Conservation (phyloP, 2,329 filamentous ascomycete genomes). For the Trichoderma breve region DNA sequence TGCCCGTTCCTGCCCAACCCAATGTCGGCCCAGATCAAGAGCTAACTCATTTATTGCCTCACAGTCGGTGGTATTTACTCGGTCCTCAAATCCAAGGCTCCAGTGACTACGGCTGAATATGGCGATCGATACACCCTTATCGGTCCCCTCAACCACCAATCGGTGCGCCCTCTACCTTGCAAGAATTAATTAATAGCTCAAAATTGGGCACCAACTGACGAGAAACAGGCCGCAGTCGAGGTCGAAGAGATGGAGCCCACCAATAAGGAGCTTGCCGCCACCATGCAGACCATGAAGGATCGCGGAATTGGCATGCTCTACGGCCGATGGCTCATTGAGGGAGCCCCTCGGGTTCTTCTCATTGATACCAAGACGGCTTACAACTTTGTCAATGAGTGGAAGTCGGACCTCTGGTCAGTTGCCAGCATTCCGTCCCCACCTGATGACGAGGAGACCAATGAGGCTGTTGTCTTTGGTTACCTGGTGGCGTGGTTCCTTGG, state of each 20-base stretch:
- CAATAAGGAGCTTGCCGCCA: constrained; percentile 72
- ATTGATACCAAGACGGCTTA: constrained; percentile 96
- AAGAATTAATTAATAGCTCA: constrained; percentile 19
- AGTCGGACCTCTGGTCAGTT: constrained; percentile 88
- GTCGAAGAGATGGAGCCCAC: constrained; percentile 89
- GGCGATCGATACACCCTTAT: constrained; percentile 94
- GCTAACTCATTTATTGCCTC: constrained; percentile 1
- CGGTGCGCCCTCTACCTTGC: constrained; percentile 54
- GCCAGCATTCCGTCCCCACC: constrained; percentile 92
- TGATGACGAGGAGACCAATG: constrained; percentile 91
- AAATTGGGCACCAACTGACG: constrained; percentile 15
- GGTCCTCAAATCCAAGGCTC: constrained; percentile 97
- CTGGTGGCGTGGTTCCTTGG: constrained; percentile 97
- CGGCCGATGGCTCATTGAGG: constrained; percentile 96
- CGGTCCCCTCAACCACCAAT: constrained; percentile 87
- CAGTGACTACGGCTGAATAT: constrained; percentile 97
- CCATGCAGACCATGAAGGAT: constrained; percentile 89
- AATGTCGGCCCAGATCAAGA: background rate
- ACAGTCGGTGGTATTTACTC: constrained; percentile 97
- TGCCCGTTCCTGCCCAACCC: constrained; percentile 7
- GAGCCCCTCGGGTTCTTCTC: constrained; percentile 86
- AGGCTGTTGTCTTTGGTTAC: constrained; percentile 96
- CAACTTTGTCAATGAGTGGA: constrained; percentile 91
- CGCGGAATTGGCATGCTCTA: constrained; percentile 88
- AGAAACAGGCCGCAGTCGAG: constrained; percentile 81